Base-by-base conservation (phyloP, 2,329 filamentous ascomycete species). In the Fusarium ambrosium region DNA sequence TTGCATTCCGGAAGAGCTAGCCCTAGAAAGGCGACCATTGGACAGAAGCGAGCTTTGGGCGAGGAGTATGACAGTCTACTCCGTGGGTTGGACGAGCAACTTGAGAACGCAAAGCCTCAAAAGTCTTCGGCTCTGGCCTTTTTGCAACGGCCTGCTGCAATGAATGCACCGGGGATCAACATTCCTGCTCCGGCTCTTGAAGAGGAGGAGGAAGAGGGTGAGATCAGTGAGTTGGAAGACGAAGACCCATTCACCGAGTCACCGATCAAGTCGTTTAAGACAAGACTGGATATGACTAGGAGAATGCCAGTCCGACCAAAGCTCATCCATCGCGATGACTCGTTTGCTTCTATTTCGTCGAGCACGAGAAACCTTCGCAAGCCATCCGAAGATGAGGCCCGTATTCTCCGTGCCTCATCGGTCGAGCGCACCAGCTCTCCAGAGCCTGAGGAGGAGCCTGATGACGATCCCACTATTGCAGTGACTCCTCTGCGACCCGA, bases 211-310 rank as follows among this genome's bases (percentile, higher is more conserved):
- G 73, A 78, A 16, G 67, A 80, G 0, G 86, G 86, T 11, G 78
- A 79, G 0, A 82, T 86, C 20, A 89, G 87, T 62, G 87, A 90
- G 48, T 79, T 88, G n/a, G 88, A 90, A 55, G 86, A 89, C 2
- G 86, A 88, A 13, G 70, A 78, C 0, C 48, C 71, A 0, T 72
- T 78, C 3, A 13, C 72, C 3, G 70, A 77, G 18, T 62, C 76
- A 1, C 77, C 78, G 1, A 71, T 79, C 11, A 75, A 77, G 34
- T 77, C 78, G 7, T 79, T 80, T 67, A 76, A 77, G 32, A 59
- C 78, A 3, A 77, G 74, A 48, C 73, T 75, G 0, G 73, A 75
- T 9, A 36, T 64, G 41, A 68, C 73, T 0, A 32, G 72, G 39
- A 66, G 77, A 41, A 71, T 77, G 0, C 70, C 80, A 0, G 73